Base-by-base conservation (phyloP, 768 basidiomycete species). In the Russula lepida region DNA sequence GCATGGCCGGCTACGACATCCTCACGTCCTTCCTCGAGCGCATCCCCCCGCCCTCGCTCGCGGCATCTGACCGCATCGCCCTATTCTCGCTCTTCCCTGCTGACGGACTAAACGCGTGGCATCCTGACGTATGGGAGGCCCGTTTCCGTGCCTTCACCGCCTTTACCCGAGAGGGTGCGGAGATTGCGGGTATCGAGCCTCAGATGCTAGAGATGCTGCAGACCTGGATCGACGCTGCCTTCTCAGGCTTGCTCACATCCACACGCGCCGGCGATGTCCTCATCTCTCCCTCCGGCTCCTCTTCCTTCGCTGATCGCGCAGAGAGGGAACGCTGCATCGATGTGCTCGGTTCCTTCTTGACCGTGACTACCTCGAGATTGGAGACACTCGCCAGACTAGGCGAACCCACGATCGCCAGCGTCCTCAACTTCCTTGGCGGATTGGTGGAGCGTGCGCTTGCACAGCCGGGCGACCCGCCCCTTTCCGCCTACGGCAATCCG, bases 1-100 rank as follows among this genome's bases (percentile, higher is more conserved):
- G 88, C 67, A 80, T 80, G 8, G 79, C 83, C 0, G 89, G 89
- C 0, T 88, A 78, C 65, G 89, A 91, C 59, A 82, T 89, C 62
- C 75, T 90, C 54, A 76, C 84, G 15, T 79, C 85, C 3, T 91
- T 85, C 69, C 84, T 82, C 74, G 82, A 86, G 67, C 83, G 84
- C 68, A 74, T 71, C 23, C 82, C 84, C 55, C 74, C 78, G 1
- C 67, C 75, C 23, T 67, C 69, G 23, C 72, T 83, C 23, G 72
- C 74, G 1, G 84, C 82, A 2, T 75, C 82, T 1, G 88, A 90
- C 60, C 76, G 83, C 28, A 71, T 87, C 11, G 75, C 83, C 0
- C 85, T 84, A 61, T 82, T 89, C 55, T 80, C 84, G 17, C 73
- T 89, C 33, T 84, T 91, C 69, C 73, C 82, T 3, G 77, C 72